Conservation (phyloP, 805 yeast species). For the Yamadazyma insecticola region DNA sequence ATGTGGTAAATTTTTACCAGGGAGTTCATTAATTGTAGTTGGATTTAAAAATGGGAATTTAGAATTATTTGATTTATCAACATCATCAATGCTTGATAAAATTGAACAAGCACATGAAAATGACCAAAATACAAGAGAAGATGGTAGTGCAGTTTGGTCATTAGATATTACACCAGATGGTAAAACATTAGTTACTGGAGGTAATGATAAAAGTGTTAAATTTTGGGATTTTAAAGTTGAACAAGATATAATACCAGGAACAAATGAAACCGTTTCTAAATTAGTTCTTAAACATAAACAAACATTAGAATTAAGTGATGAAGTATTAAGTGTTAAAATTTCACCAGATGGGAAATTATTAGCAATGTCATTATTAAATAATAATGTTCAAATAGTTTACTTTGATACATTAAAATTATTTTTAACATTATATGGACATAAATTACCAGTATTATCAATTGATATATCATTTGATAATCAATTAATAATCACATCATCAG, state of each 20-base stretch:
- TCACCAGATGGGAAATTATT: slow-evolving; percentile 75
- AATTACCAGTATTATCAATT: slow-evolving; percentile 87
- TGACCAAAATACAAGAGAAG: slow-evolving; percentile 31
- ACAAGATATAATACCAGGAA: slow-evolving; percentile 67
- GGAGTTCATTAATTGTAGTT: slow-evolving; percentile 79
- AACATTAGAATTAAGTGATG: slow-evolving; percentile 83
- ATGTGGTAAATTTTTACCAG: slow-evolving; percentile 79
- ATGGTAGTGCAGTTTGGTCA: slow-evolving; percentile 74
- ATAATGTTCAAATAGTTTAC: slow-evolving; percentile 93
- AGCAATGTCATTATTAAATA: slow-evolving; percentile 84
- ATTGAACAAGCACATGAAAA: slow-evolving; percentile 65
- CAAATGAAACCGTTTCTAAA: slow-evolving; percentile 43
- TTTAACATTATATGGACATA: slow-evolving; percentile 91
- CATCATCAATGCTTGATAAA: slow-evolving; percentile 67
- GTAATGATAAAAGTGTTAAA: slow-evolving; percentile 86
- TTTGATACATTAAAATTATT: slow-evolving; percentile 83
- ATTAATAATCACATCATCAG: slow-evolving; percentile 85
- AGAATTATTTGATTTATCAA: slow-evolving; percentile 80
- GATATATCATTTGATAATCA: slow-evolving; percentile 90
- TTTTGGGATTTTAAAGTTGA: slow-evolving; percentile 83
- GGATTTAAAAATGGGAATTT: slow-evolving; percentile 87
- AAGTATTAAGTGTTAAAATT: slow-evolving; percentile 70
- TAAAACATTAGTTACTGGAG: slow-evolving; percentile 78
- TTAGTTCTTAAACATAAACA: slow-evolving; percentile 68
- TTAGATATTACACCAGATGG: slow-evolving; percentile 86